phyloP scores from a whole-genome alignment of 495 filamentous ascomycete species.

The Ramalina peruviana region DNA sequence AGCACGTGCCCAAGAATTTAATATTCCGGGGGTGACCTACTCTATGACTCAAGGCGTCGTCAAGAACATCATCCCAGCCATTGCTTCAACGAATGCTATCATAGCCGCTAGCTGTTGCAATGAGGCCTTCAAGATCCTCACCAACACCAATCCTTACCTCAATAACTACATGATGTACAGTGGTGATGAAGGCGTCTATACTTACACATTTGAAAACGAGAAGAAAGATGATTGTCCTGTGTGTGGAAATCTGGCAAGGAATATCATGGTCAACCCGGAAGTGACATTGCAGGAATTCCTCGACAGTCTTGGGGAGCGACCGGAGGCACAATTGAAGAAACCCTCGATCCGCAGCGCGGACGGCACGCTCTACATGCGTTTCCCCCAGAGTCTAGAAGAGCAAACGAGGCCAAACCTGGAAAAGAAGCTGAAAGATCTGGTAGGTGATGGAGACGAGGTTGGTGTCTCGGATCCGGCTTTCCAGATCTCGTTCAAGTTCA shows the following conservation, averaged over 20 bases:
- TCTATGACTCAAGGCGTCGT: slow-evolving; percentile 95
- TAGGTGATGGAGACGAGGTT: slow-evolving; percentile 56
- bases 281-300: slow-evolving; percentile 75
- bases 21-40: slow-evolving; percentile 88
- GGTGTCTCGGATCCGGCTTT: slow-evolving; percentile 76
- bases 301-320: slow-evolving; percentile 64
- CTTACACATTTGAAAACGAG: slow-evolving; percentile 88
- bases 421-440: slow-evolving; percentile 54
- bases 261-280: slow-evolving; percentile 52
- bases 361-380: slow-evolving; percentile 80
- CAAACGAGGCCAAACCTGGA: slow-evolving; percentile 68
- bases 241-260: slow-evolving; percentile 68
- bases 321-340: slow-evolving; percentile 81
- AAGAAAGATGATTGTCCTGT: slow-evolving; percentile 90
- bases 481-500: slow-evolving; percentile 56
- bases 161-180: slow-evolving; percentile 99
- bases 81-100: slow-evolving; percentile 94
- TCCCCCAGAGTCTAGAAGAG: slow-evolving; percentile 64
- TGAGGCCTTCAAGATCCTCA: slow-evolving; percentile 89
- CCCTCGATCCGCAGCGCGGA: slow-evolving; percentile 71
- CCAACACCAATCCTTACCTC: slow-evolving; percentile 63
- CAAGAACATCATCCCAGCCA: slow-evolving; percentile 98
- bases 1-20: slow-evolving; percentile 68
- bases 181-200: slow-evolving; percentile 89
- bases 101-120: slow-evolving; percentile 93